Evolutionary conservation across 805 yeast genomes (phyloP), one percentile per base, ranked within the genome.

Genomic region (Candida succiphila): DNA sequence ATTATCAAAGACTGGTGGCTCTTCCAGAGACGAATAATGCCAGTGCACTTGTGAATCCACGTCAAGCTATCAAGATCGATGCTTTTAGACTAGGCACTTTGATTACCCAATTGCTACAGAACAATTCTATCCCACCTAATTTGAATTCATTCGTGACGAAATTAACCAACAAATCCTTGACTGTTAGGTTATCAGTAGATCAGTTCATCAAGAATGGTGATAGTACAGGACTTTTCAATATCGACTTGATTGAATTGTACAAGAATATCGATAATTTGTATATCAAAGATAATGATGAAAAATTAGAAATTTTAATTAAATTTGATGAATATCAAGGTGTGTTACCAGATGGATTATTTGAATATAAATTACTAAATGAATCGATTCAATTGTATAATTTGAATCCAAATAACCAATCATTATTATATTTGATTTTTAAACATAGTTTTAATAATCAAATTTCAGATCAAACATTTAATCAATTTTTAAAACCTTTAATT

Each of bases 301-400:
- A 78, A 46, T 46, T 77, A 35, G 56, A 52, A 44, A 53, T 63
- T 19, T 67, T 61, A 45, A 64, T 58, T 37, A 49, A 55, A 21
- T 39, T 67, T 14, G 59, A 60, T 17, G 53, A 60, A 22, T 37
- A 45, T 23, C 54, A 60, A 23, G 46, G 63, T 14, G 69, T 85
- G 51, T 23, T 53, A 1, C 54, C 57, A 2, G 37, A 67, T 32
- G 63, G 83, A 43, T 59, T 75, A 51, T 48, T 84, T 25, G 77
- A 75, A 27, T 59, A 69, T 37, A 69, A 69, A 39, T 56, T 86
- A 8, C 54, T 88, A n/a, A 95, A 96, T 0, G 86, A 81, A 44
- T 57, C 88, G 12, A 58, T 67, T 7, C 49, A 51, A n/a, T n/a
- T n/a, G n/a, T n/a, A n/a, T n/a, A n/a, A n/a, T n/a, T n/a, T n/a